A percentile compares a stretch with the other conserved stretches of the same genome.
Conservation (phyloP, 108 stramenopile species). For the Skeletonema menzelii region DNA sequence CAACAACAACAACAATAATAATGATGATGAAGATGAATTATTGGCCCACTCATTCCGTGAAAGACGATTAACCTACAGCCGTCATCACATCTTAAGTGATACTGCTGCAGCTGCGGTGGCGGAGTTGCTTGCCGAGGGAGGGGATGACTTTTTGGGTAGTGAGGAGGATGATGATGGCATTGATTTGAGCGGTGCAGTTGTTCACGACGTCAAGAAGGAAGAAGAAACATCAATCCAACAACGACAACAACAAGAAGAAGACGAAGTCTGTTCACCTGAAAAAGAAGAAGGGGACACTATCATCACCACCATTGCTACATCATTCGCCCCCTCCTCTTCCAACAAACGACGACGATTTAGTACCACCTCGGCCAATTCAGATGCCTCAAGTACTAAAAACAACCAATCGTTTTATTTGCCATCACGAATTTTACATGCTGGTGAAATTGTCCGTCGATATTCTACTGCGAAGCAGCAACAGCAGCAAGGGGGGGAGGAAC, state of each 20-base stretch:
- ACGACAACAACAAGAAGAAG: slow-evolving; percentile 5
- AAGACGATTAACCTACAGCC: slow-evolving; percentile 69
- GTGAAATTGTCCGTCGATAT: slow-evolving; percentile 52
- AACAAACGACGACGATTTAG: slow-evolving; percentile 11
- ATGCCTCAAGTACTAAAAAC: neutral
- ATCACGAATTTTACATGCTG: slow-evolving; percentile 58
- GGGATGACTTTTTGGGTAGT: slow-evolving; percentile 10
- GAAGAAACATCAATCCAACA: too few species aligned
- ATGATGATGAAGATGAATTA: slow-evolving; percentile 30
- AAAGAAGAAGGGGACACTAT: neutral
- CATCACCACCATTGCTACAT: neutral
- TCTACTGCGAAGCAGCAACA: slow-evolving; percentile 6
- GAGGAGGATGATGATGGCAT: slow-evolving; percentile 10
- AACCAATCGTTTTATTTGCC: slow-evolving; percentile 10
- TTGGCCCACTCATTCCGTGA: slow-evolving; percentile 67
- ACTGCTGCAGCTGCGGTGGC: slow-evolving; percentile 25
- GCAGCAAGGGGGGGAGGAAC: neutral
- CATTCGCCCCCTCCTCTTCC: slow-evolving; percentile 4
- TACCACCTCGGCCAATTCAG: slow-evolving; percentile 20
- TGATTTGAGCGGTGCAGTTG: too few species aligned
- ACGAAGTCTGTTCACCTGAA: neutral
- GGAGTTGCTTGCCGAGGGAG: slow-evolving; percentile 16
- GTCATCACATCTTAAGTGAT: slow-evolving; percentile 27
- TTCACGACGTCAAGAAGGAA: too few species aligned
- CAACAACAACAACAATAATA: too few species aligned